Percentiles rank a stretch among this genome's conserved stretches.
phyloP scores from a whole-genome alignment of 108 stramenopile genomes.

The Nitzschia palea region DNA sequence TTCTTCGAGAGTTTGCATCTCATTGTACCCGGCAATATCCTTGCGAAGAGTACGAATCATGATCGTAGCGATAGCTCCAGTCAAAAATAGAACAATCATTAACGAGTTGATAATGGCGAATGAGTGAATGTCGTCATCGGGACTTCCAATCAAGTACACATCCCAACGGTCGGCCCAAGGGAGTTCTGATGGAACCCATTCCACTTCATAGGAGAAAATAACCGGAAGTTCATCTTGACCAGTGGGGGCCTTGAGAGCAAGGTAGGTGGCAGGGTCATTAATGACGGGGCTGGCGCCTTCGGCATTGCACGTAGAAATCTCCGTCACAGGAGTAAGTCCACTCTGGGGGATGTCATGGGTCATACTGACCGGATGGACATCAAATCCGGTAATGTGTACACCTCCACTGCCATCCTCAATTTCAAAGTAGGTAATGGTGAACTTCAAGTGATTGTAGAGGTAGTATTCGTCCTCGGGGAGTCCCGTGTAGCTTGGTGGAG shows the following conservation, averaged over 20 bases:
- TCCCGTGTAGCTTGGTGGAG: conserved; percentile 40
- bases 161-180: conserved; percentile 98
- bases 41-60: conserved; percentile 91
- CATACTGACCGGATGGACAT: conserved; percentile 88
- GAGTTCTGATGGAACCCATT: conserved; percentile 77
- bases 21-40: conserved; percentile 98
- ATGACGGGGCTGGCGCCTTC: conserved; percentile 29
- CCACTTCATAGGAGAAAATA: conserved; percentile 92
- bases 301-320: conserved; percentile 41
- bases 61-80: conserved; percentile 93
- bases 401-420: conserved; percentile 35
- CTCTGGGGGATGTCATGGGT: conserved; percentile 57
- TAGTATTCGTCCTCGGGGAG: conserved; percentile 45
- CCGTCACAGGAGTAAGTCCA: conserved; percentile 4
- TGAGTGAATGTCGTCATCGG: conserved; percentile 94
- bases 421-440: conserved; percentile 70
- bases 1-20: conserved; percentile 78
- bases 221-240: conserved; percentile 28
- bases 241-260: conserved; percentile 22
- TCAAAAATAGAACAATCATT: conserved; percentile 98
- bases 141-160: conserved; percentile 90
- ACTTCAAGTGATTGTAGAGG: conserved; percentile 87
- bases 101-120: conserved; percentile 97
- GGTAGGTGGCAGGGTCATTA: conserved; percentile 58
- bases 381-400: conserved; percentile 96